Conservation (phyloP, 805 yeast genomes). For the Candida corydali region DNA sequence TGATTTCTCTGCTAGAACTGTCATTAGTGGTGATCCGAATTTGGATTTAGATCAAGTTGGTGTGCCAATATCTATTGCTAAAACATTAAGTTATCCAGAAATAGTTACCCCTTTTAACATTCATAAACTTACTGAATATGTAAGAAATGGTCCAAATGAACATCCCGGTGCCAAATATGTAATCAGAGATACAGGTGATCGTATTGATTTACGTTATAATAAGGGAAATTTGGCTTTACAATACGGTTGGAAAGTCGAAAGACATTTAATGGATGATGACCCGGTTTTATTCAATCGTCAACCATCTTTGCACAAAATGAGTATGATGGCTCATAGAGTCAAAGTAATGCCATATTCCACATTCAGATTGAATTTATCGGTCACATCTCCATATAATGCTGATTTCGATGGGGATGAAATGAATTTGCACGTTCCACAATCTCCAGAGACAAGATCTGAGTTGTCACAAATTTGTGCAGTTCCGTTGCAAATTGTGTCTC, state of each 20-base stretch:
- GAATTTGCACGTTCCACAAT: slow-evolving; percentile 99
- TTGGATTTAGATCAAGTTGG: slow-evolving; percentile 98
- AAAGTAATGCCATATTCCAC: slow-evolving; percentile 99
- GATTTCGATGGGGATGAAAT: slow-evolving; percentile 99
- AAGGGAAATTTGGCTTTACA: slow-evolving; percentile 97
- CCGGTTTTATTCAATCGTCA: slow-evolving; percentile 98
- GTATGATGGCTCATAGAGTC: slow-evolving; percentile 99
- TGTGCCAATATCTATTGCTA: slow-evolving; percentile 95
- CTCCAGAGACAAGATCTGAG: slow-evolving; percentile 97
- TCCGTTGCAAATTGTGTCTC: slow-evolving; percentile 95
- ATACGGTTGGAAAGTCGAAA: slow-evolving; percentile 98
- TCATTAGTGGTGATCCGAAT: slow-evolving; percentile 98
- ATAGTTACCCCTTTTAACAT: slow-evolving; percentile 97
- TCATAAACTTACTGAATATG: slow-evolving; percentile 86
- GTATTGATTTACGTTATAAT: slow-evolving; percentile 94
- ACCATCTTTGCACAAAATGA: slow-evolving; percentile 98
- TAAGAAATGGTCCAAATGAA: slow-evolving; percentile 97
- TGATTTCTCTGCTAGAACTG: slow-evolving; percentile 97
- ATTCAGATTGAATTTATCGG: slow-evolving; percentile 92
- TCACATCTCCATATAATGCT: slow-evolving; percentile 98
- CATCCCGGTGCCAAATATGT: slow-evolving; percentile 99
- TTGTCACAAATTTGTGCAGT: slow-evolving; percentile 93
- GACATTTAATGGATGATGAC: slow-evolving; percentile 96
- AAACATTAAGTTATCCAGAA: slow-evolving; percentile 94
- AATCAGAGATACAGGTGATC: slow-evolving; percentile 97